Evolutionary conservation across 2,329 filamentous ascomycete species (phyloP), one percentile per base, ranked within the genome.

Genomic region (Talaromyces marneffei): DNA sequence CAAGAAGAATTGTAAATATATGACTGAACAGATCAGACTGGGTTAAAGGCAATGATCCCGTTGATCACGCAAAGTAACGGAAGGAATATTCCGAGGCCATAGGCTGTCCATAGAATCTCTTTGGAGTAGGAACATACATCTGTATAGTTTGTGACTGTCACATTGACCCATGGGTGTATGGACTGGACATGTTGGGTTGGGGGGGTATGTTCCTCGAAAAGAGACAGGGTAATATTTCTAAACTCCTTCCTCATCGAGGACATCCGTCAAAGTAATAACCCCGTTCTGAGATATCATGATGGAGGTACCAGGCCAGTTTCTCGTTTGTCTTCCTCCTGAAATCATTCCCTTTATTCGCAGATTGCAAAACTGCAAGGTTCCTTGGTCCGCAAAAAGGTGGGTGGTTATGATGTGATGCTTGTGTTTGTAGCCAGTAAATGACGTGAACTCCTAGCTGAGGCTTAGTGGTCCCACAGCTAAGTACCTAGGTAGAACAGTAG

Each of bases 311-410:
- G 20, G 33, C 53, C 53, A 55, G 4, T 18, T 6, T 8, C 3
- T 12, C n/a, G n/a, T 27, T 16, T 9, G 3, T 40, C 2, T 4
- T 48, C 4, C n/a, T n/a, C 6, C 20, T 18, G 20, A 42, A 8
- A 1, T 10, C 53, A 29, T 27, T 10, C 1, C n/a, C 35, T 39
- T 55, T 9, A 27, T 42, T 33, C 14, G 14, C 35, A 29, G 20
- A 18, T 55, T 55, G 20, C 53, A 55, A 40, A 20, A 55, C 40
- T 27, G 53, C 33, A 29, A 55, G n/a, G 35, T 55, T 55, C 53
- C 4, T 55, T n/a, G 1, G 35, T 55, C 35, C 40, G 33, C n/a
- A 55, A n/a, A 12, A 55, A 42, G 10, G 27, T n/a, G 9, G n/a
- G 53, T 55, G 12, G 53, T 55, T 35, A 55, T 42, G 37, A 55